phyloP scores from a whole-genome alignment of 1,139 yeast species.

The Barnettozyma hawaiiensis region DNA sequence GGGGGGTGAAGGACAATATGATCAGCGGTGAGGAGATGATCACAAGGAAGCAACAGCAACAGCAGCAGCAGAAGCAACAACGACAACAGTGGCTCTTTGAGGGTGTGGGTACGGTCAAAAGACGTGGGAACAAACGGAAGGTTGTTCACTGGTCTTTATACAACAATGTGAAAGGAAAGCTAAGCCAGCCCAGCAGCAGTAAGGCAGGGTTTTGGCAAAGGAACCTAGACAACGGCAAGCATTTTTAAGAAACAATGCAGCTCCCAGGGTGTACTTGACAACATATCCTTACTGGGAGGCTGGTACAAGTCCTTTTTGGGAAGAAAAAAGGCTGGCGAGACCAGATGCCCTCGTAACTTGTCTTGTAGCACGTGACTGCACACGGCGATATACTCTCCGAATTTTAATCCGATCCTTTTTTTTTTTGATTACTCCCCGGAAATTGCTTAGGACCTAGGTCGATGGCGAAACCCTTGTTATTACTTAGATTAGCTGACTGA shows the following conservation, averaged over 20 bases:
- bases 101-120: no score
- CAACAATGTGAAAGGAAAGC: background rate
- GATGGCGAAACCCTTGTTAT: background rate
- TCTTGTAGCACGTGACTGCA: background rate
- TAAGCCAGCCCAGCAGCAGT: background rate
- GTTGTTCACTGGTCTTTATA: background rate
- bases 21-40: no score
- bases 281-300: background rate
- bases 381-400: background rate
- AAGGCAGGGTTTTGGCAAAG: background rate
- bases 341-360: background rate
- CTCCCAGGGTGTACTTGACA: background rate
- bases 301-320: background rate
- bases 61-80: no score
- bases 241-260: background rate
- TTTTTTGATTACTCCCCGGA: no score
- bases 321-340: background rate
- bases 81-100: background rate
- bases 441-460: no score
- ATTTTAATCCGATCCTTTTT: no score
- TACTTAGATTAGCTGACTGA: background rate
- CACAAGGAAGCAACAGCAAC: background rate
- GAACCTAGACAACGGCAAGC: background rate
- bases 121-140: no score
- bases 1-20: background rate